Base-by-base conservation (phyloP, 2,329 filamentous ascomycete genomes). In the Cyanodermella asteris region DNA sequence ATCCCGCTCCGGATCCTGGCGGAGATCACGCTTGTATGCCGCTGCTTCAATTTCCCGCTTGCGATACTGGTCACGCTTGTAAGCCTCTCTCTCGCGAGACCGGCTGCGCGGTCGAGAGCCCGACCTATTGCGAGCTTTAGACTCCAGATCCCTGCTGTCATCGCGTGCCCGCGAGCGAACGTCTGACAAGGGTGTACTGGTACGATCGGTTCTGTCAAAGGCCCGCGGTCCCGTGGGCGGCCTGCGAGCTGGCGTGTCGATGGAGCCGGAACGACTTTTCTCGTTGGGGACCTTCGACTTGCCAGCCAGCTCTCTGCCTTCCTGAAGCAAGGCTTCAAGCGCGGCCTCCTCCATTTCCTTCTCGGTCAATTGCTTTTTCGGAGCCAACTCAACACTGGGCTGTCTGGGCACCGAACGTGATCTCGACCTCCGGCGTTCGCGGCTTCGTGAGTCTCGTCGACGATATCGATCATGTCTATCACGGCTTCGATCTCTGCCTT, bases 311-410 rank as follows among this genome's bases (percentile, higher is more conserved):
- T 59, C 52, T 35, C 62, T 53, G 23, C 60, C 58, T 41, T 67
- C 62, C 34, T 51, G 54, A 13, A 66, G 36, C 7, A 67, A 47
- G 31, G 58, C 39, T 29, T 62, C 52, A 26, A 66, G 44, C 7
- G 62, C 62, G 18, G 57, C 50, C 32, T 61, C 55, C 36, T 66
- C 61, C 22, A 67, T 39, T 11, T 57, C 52, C 39, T 64, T 62
- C 29, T 64, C 59, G 28, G 10, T 9, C 9, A 23, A 14, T 10
- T 13, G 9, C 12, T 23, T 23, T 11, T 11, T n/a, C 12, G 10
- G 25, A 15, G 17, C 18, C 15, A 12, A 13, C 20, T 13, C 18
- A 14, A 8, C 13, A 24, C 26, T 16, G 20, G 15, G 10, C 12
- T 24, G 18, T 16, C 23, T 9, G 18, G 10, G 14, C 14, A 26